Base-by-base conservation (phyloP, 805 yeast genomes). In the Wickerhamiella galacta region DNA sequence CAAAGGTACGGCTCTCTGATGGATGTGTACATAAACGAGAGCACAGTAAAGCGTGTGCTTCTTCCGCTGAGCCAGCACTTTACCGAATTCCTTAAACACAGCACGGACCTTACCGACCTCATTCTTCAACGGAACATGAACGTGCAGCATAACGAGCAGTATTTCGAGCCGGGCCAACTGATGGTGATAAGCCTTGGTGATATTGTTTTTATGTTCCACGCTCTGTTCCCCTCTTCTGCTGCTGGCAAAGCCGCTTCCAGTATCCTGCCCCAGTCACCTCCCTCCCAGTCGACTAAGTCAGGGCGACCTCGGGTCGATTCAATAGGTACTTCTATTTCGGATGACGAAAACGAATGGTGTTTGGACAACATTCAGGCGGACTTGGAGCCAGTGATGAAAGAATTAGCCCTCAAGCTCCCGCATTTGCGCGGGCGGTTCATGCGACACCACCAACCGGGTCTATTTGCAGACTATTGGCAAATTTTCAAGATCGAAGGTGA, bases 171-270 rank as follows among this genome's bases (percentile, higher is more conserved):
- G 2, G 42, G 46, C 22, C 48, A 46, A 32, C 34, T 43, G 20
- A 39, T 53, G 15, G 54, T 50, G 2, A 33, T 53, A 15, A 42
- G 46, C 10, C 52, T 54, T 2, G 43, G 52, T 20, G 58, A 53
- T 26, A 41, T 53, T 4, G 38, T 47, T 2, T 40, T 31, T 28
- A 33, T 53, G n/a, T 53, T 41, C 33, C 35, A 47, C 6, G 34
- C 48, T 3, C 33, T 48, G 9, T 40, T 48, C 27, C 52, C 52
- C 3, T 30, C 43, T 2, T 34, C 32, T 16, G 31, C 40, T 16
- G 36, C 32, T 39, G 32, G 36, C 35, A 12, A 44, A 41, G 11
- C 22, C 14, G 10, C 24, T 35, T 30, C 4, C 22, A 39, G 12
- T 12, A n/a, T n/a, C n/a, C n/a, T n/a, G n/a, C n/a, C n/a, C n/a